Conservation (phyloP, 2,329 filamentous ascomycete species). For the Ophiostoma sp. region DNA sequence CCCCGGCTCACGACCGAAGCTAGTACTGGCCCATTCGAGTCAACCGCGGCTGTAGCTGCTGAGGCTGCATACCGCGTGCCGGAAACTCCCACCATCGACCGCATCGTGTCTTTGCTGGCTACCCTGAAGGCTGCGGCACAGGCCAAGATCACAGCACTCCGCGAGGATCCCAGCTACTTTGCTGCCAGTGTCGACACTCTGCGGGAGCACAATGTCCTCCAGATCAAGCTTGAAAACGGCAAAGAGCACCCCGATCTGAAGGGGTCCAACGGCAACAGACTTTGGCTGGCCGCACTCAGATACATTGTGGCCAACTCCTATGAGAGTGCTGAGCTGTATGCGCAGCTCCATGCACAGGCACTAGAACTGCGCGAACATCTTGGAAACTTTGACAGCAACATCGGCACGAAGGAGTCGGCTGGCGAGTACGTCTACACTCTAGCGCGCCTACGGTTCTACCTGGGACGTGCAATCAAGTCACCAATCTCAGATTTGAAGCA, state of each 20-base stretch:
- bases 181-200: constrained; percentile 31
- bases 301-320: neutral
- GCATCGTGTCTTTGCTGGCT: constrained; percentile 17
- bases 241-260: constrained; percentile 31
- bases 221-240: neutral
- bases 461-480: neutral
- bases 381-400: neutral
- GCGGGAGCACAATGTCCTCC: constrained; percentile 40
- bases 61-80: constrained; percentile 14
- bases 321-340: neutral
- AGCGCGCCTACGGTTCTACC: neutral
- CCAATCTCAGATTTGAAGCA: neutral
- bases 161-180: constrained; percentile 58
- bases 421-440: neutral
- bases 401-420: neutral
- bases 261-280: constrained; percentile 37
- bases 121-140: constrained; percentile 41
- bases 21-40: constrained; percentile 35
- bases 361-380: neutral
- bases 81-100: neutral
- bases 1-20: constrained; percentile 33
- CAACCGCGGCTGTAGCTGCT: constrained; percentile 35
- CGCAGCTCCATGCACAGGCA: neutral
- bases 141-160: constrained; percentile 51
- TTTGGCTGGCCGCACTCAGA: neutral